Base-by-base conservation (phyloP, 306 rosid genomes). In the Cucurbita maxima region DNA sequence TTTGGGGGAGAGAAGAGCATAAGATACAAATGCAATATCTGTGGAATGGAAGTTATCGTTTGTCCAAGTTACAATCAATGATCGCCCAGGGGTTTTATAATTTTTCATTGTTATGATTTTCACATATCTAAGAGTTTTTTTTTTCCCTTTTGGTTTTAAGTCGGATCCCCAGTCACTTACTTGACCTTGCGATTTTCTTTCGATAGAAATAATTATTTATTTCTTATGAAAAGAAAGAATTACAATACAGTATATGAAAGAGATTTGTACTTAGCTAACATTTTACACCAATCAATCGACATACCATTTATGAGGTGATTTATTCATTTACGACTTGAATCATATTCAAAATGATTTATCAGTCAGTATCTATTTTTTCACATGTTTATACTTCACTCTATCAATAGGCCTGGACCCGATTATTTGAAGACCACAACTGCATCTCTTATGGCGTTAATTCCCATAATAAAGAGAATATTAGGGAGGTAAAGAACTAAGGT, bases 381-480 rank as follows among this genome's bases (percentile, higher is more conserved):
- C 48, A 30, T 16, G 59, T 54, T 69, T 10, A 19, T 41, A 15
- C 38, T 44, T 57, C 25, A 51, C 76, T 52, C 40, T 75, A 52
- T 73, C 7, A 53, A 67, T 63, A 93, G 98, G 96, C 51, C 40
- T 93, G 96, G 98, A 74, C 62, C 75, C 80, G 84, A 25, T 82
- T 86, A 75, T 85, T 87, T 80, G 87, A 75, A 75, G 79, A 80
- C 73, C 86, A 72, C 52, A 81, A 83, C 64, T 85, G 77, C 82
- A 19, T 78, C 67, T 80, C 86, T 10, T 90, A 77, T 82, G 92
- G 84, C 67, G 97, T 90, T 75, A 86, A 90, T 86, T 87, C 96
- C 77, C 97, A 93, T 75, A 88, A 93, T 74, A 87, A 88, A 82
- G 93, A 87, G 22, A 88, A 48, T 57, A 84, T 87, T 75, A 83